A percentile compares a stretch with the other conserved stretches of the same genome.
Conservation (phyloP, 108 stramenopile genomes). For the Phaeodactylum tricornutum region DNA sequence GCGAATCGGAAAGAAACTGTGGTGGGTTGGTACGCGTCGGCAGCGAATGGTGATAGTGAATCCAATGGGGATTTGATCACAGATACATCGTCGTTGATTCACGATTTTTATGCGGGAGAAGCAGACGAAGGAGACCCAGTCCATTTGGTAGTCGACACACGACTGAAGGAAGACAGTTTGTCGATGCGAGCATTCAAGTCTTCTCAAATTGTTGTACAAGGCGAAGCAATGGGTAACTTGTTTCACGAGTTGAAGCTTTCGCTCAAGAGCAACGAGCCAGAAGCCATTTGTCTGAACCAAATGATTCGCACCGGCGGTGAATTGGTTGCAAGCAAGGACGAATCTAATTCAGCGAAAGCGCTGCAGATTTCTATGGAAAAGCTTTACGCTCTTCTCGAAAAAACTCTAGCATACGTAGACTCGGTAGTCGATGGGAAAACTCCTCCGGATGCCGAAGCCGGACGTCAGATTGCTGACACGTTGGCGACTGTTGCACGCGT, state of each 20-base stretch:
- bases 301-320: slow-evolving; percentile 55
- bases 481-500: slow-evolving; percentile 83
- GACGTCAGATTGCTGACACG: slow-evolving; percentile 73
- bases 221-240: slow-evolving; percentile 78
- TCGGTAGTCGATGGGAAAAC: slow-evolving; percentile 68
- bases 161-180: slow-evolving; percentile 61
- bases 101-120: slow-evolving; percentile 92
- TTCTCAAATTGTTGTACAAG: slow-evolving; percentile 61
- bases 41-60: slow-evolving; percentile 22
- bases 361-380: slow-evolving; percentile 65
- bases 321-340: slow-evolving; percentile 11
- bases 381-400: slow-evolving; percentile 74
- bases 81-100: slow-evolving; percentile 89
- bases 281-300: slow-evolving; percentile 81
- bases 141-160: slow-evolving; percentile 84
- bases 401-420: slow-evolving; percentile 75
- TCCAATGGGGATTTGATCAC: slow-evolving; percentile 47
- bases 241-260: slow-evolving; percentile 83
- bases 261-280: slow-evolving; percentile 67
- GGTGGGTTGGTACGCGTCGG: slow-evolving; percentile 95
- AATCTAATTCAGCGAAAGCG: slow-evolving; percentile 12
- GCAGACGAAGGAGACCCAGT: slow-evolving; percentile 82
- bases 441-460: slow-evolving; percentile 57
- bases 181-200: slow-evolving; percentile 67
- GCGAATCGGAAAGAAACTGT: slow-evolving; percentile 85